phyloP scores from a whole-genome alignment of 2,329 filamentous ascomycete species.

The Zarea fungicola region DNA sequence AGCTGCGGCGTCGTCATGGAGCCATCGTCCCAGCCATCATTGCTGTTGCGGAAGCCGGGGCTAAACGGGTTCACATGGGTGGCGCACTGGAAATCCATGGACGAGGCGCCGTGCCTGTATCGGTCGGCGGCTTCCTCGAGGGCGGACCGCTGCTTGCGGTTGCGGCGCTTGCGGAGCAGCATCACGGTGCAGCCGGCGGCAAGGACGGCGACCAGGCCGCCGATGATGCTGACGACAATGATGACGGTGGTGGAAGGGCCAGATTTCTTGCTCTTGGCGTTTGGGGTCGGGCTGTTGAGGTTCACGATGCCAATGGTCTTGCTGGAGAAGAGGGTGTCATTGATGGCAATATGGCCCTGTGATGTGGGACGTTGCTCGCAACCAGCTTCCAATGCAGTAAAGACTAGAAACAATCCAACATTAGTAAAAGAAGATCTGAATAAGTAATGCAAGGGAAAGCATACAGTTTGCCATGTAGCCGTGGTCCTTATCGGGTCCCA shows the following conservation, averaged over 20 bases:
- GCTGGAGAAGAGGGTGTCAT: slow-evolving; percentile 39
- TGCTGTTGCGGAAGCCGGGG: slow-evolving; percentile 31
- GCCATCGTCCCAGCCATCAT: slow-evolving; percentile 14
- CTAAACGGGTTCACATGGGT: slow-evolving; percentile 37
- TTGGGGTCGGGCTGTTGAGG: neutral
- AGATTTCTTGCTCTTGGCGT: neutral
- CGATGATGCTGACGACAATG: slow-evolving; percentile 39
- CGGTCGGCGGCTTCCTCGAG: slow-evolving; percentile 12
- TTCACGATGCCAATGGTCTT: slow-evolving; percentile 3
- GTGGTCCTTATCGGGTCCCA: slow-evolving; percentile 36
- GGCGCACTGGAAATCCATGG: slow-evolving; percentile 48
- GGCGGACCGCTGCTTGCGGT: slow-evolving; percentile 19
- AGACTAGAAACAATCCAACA: slow-evolving; percentile 28
- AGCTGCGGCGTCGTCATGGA: too few relatives aligned
- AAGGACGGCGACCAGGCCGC: slow-evolving; percentile 30
- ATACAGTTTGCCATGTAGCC: slow-evolving; percentile 47
- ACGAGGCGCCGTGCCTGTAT: slow-evolving; percentile 28
- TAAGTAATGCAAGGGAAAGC: slow-evolving; percentile 13
- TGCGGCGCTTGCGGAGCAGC: slow-evolving; percentile 40
- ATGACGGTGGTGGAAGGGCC: slow-evolving; percentile 24
- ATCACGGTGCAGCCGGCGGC: slow-evolving; percentile 37
- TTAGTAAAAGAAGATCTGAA: slow-evolving; percentile 1
- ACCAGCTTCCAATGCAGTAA: slow-evolving; percentile 47
- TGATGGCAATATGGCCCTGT: slow-evolving; percentile 34
- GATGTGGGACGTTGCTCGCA: slow-evolving; percentile 42